Evolutionary conservation across 108 stramenopile species (phyloP), one percentile per base, ranked within the genome.

Genomic region (Aurantiochytrium sp.): DNA sequence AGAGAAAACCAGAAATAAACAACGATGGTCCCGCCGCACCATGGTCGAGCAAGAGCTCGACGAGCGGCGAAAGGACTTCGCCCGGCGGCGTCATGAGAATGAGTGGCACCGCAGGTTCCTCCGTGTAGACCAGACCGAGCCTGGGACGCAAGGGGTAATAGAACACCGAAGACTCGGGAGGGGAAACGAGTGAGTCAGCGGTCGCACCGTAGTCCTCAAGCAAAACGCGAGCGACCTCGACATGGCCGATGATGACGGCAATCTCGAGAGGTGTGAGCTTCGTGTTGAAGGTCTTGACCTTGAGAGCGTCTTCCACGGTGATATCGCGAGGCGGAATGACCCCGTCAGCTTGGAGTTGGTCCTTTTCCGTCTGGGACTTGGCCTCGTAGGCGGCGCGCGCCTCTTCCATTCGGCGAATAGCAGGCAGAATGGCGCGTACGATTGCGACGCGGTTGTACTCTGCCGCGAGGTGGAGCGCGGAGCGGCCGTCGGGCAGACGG

Each of bases 401-500:
- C 10, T 8, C 49, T 45, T 53, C 51, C 19, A 83, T 53, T 19
- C 51, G 51, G 4, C 28, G 45, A 23, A 83, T 53, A 6, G 49
- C 45, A 12, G 76, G 25, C 8, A 83, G 76, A 43, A 83, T 6
- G 51, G 76, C 76, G 49, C 28, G n/a, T 18, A 83, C 19, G 14
- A 4, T 45, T 14, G 14, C 10, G 18, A 53, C 49, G 76, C 76
- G 76, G 51, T 83, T 83, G 51, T 83, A 83, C 51, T 83, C 76
- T 43, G 51, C 76, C n/a, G 51, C 51, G 49, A 83, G 51, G 28
- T 83, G 76, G n/a, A 83, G 76, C 3, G 76, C 12, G 10, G 76
- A 83, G 25, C 76, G 76, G 49, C 76, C 76, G 76, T 83, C 76
- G 19, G 76, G 76, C 45, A 83, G 51, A 45, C 76, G 76, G n/a